phyloP scores from a whole-genome alignment of 2,329 filamentous ascomycete genomes.

The Botrytis byssoidea region DNA sequence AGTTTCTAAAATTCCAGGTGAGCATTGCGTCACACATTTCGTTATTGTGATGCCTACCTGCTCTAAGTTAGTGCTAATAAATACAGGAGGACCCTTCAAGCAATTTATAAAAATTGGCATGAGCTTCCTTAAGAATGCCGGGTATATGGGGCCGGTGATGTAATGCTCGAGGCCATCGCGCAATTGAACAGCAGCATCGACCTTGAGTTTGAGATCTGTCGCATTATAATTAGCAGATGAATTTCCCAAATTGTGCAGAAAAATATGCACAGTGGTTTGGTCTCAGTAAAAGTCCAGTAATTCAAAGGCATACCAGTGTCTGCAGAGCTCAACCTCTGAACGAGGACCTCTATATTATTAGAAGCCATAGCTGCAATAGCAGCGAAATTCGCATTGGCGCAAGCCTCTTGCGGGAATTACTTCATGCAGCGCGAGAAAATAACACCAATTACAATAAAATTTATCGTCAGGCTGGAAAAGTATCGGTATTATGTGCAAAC shows the following conservation, averaged over 20 bases:
- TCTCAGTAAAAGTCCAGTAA: slow-evolving; percentile 1
- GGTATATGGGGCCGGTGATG: slow-evolving; percentile 73
- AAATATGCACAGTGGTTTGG: not conserved
- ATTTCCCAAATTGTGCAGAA: not conserved
- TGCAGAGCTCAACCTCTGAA: slow-evolving; percentile 53
- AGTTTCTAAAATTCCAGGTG: slow-evolving; percentile 60
- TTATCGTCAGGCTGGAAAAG: slow-evolving; percentile 11
- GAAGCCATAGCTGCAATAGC: slow-evolving; percentile 58
- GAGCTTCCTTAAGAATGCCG: slow-evolving; percentile 78
- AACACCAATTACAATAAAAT: not conserved
- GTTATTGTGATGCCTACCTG: slow-evolving; percentile 59
- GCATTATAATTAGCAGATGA: slow-evolving; percentile 24
- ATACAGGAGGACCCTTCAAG: slow-evolving; percentile 81
- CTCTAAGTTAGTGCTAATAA: slow-evolving; percentile 85
- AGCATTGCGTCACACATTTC: slow-evolving; percentile 9
- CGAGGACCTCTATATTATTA: slow-evolving; percentile 60
- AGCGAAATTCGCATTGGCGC: slow-evolving; percentile 35
- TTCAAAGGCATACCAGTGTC: slow-evolving; percentile 31
- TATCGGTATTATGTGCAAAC: slow-evolving; percentile 2
- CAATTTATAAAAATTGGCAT: slow-evolving; percentile 88
- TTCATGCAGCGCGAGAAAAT: slow-evolving; percentile 18
- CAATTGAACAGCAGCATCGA: slow-evolving; percentile 78
- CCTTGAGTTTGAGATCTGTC: slow-evolving; percentile 76
- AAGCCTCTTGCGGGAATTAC: slow-evolving; percentile 26
- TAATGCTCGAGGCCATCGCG: slow-evolving; percentile 92